Base-by-base conservation (phyloP, 805 yeast genomes). In the Pichia cephalocereana region DNA sequence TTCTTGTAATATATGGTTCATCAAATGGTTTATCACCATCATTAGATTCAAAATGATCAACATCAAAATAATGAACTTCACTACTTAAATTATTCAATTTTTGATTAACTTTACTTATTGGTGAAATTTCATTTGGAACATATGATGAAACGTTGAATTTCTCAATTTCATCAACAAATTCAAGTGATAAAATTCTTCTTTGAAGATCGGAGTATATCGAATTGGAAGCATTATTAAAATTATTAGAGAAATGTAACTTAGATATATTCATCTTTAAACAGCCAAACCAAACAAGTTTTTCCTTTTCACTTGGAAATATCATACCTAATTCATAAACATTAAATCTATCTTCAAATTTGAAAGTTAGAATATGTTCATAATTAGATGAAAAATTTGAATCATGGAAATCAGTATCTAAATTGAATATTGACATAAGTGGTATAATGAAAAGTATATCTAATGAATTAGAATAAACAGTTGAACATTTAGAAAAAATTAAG, bases 291-390 rank as follows among this genome's bases (percentile, higher is more conserved):
- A 65, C 47, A 0, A 49, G 40, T 40, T 54, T 57, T 49, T 79
- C 84, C 3, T 46, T 27, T 6, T 50, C 46, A 40, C 63, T 57
- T 0, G 63, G 51, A 14, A 68, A 62, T 5, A 70, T 46, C 10
- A 75, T 56, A 27, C 75, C 53, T 1, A 79, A 41, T 58, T 80
- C 86, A 56, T 66, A 72, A 1, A 72, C 60, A 38, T 64, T 61
- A 46, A 56, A 67, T 11, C 64, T 55, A 38, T 68, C 52, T 55
- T 77, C 83, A 61, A 77, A 77, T 5, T 67, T 54, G 1, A 80
- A 31, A 52, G 78, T 79, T 43, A 77, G 61, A 10, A 61, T 50
- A 42, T 58, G 50, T 0, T 65, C 60, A 52, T 63, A 64, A 2
- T 50, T 54, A 0, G 75, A 61, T 45, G 51, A 56, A 9, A 67